phyloP scores from a whole-genome alignment of 1,139 yeast genomes.

The Hansenula sp. region DNA sequence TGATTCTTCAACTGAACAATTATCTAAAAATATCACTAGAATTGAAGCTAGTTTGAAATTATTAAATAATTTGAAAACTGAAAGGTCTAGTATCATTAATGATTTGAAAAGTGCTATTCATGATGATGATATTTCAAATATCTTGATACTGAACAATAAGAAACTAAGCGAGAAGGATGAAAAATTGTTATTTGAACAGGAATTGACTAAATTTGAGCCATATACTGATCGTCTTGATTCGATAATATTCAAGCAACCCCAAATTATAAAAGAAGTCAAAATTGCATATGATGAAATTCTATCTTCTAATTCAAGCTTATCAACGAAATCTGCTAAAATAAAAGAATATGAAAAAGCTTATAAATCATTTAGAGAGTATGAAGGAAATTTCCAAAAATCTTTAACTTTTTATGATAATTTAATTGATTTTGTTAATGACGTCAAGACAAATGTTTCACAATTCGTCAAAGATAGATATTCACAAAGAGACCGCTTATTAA shows the following conservation, averaged over 20 bases:
- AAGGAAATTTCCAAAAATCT: conserved; percentile 60
- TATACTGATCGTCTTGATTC: conserved; percentile 65
- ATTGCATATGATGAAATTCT: conserved; percentile 54
- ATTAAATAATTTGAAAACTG: conserved; percentile 35
- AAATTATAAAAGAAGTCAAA: conserved; percentile 53
- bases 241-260: conserved; percentile 60
- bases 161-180: conserved; percentile 51
- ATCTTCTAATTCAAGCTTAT: conserved; percentile 34
- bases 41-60: conserved; percentile 24
- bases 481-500: conserved; percentile 24
- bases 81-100: conserved; percentile 55
- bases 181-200: conserved; percentile 62
- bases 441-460: conserved; percentile 34
- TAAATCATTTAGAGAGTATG: conserved; percentile 53
- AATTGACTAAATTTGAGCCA: conserved; percentile 73
- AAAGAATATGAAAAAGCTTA: conserved; percentile 45
- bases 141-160: conserved; percentile 65
- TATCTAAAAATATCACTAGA: conserved; percentile 14
- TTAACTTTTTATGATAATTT: conserved; percentile 58
- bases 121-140: conserved; percentile 80
- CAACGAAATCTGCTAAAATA: conserved; percentile 32
- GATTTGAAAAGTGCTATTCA: conserved; percentile 72
- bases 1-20: conserved; percentile 9
- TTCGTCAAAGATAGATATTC: conserved; percentile 31
- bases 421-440: conserved; percentile 37